Percentiles rank a stretch among this genome's conserved stretches.
These are phyloP conservation scores for Chamaenerion angustifolium DNA, from an alignment of 345 rosid genomes.

Conservation along the genomic window DNA sequence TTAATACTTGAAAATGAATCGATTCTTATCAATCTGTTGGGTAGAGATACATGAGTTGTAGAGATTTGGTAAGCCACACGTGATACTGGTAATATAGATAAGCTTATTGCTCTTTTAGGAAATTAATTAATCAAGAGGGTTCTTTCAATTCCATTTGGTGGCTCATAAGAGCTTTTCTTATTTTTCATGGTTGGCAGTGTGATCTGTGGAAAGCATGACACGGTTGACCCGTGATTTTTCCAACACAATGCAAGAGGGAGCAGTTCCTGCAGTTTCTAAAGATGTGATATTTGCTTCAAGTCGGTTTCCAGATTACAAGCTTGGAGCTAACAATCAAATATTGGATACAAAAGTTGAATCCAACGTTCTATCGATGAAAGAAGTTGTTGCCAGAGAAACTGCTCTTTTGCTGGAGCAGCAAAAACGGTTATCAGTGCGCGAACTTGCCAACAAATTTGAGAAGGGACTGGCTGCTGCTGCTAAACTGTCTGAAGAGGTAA, in stretches of 20 bases:
- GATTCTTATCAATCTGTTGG: no score
- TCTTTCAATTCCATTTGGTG: not conserved
- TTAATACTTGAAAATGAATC: no score
- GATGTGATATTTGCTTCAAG: slow-evolving; percentile 78
- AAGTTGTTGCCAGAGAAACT: slow-evolving; percentile 85
- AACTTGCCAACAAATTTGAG: slow-evolving; percentile 85
- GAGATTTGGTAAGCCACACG: no score
- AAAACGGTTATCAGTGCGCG: slow-evolving; percentile 89
- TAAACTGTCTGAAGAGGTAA: slow-evolving; percentile 87
- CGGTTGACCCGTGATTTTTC: slow-evolving; percentile 58
- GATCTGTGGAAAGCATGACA: slow-evolving; percentile 39
- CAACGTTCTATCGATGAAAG: slow-evolving; percentile 76
- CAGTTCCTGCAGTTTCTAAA: slow-evolving; percentile 55
- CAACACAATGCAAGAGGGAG: slow-evolving; percentile 49
- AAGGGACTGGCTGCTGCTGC: slow-evolving; percentile 93
- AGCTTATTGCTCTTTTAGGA: no score
- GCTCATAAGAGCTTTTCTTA: not conserved
- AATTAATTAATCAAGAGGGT: not conserved
- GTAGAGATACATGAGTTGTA: no score
- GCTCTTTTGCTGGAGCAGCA: slow-evolving; percentile 85
- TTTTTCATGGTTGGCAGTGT: slow-evolving; percentile 4
- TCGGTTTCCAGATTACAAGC: slow-evolving; percentile 70
- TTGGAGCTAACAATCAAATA: slow-evolving; percentile 73
- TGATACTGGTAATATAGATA: no score
- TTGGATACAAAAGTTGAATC: slow-evolving; percentile 57